Evolutionary conservation across 768 basidiomycete species (phyloP).

Genomic region (Steccherinum ochraceum): DNA sequence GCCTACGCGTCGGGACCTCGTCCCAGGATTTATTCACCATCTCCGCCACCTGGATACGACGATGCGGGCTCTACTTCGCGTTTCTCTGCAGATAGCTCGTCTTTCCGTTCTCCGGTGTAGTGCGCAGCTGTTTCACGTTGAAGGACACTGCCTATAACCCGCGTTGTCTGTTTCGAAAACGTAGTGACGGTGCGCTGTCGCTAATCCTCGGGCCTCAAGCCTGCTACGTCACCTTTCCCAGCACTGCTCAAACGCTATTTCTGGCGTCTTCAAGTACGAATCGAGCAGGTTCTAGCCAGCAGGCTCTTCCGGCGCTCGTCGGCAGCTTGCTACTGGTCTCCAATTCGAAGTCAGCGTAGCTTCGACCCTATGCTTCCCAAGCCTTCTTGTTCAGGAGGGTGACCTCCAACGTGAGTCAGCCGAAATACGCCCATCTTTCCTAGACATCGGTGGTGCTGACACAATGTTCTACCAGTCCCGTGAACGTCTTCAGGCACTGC

Average conservation of each 20-base stretch:
- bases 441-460: neutral
- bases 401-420: too few species aligned
- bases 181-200: neutral
- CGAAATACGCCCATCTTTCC: too few species aligned
- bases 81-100: neutral
- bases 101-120: neutral
- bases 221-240: neutral
- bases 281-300: too few species aligned
- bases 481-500: neutral
- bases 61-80: neutral
- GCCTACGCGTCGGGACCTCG: conserved; percentile 8
- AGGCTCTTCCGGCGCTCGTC: too few species aligned
- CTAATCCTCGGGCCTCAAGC: neutral
- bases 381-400: too few species aligned
- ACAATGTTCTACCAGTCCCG: neutral
- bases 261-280: too few species aligned
- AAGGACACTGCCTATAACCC: neutral
- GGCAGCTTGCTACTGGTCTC: too few species aligned
- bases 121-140: neutral
- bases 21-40: conserved; percentile 8
- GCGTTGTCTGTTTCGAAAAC: neutral
- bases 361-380: too few species aligned
- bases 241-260: neutral
- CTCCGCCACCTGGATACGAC: conserved; percentile 3
- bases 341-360: too few species aligned